A percentile compares a stretch with the other conserved stretches of the same genome.
phyloP scores from a whole-genome alignment of 2,329 filamentous ascomycete genomes.

The Penicillium sp. region DNA sequence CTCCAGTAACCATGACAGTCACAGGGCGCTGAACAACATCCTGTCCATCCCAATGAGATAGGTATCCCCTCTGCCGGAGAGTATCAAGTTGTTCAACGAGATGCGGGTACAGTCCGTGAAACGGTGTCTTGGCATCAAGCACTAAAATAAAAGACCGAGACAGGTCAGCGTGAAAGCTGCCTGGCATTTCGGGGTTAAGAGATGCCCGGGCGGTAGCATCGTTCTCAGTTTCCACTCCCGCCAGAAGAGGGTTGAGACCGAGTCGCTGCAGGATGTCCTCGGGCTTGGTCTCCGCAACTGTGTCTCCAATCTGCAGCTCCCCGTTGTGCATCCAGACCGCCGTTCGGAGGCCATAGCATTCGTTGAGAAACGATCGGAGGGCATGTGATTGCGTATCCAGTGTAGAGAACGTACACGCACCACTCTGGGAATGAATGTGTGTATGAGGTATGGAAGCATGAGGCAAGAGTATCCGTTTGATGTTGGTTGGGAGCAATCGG shows the following conservation, averaged over 20 bases:
- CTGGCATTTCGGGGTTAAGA: neutral
- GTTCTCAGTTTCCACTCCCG: slow-evolving; percentile 10
- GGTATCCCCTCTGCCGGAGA: slow-evolving; percentile 21
- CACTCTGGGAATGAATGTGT: neutral
- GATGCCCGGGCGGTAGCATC: neutral
- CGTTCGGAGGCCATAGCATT: slow-evolving; percentile 27
- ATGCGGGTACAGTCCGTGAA: slow-evolving; percentile 14
- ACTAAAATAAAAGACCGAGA: slow-evolving; percentile 22
- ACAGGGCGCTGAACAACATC: slow-evolving; percentile 20
- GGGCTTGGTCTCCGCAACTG: slow-evolving; percentile 7
- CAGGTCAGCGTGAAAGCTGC: slow-evolving; percentile 6
- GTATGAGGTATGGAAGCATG: neutral
- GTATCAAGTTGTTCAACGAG: slow-evolving; percentile 19
- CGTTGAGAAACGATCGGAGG: slow-evolving; percentile 20
- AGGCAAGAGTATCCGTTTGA: neutral
- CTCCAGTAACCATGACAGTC: slow-evolving; percentile 25
- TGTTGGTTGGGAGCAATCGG: neutral
- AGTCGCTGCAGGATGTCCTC: slow-evolving; percentile 16
- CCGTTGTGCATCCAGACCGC: slow-evolving; percentile 26
- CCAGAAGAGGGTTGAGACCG: slow-evolving; percentile 24
- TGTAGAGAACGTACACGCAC: slow-evolving; percentile 23
- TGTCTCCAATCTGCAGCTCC: slow-evolving; percentile 23
- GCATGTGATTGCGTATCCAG: slow-evolving; percentile 18
- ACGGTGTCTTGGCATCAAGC: slow-evolving; percentile 22
- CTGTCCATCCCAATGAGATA: slow-evolving; percentile 24